Percentiles rank a stretch among this genome's conserved stretches.
Conservation (phyloP, 2,329 filamentous ascomycete species). For the Apiospora koreana region DNA sequence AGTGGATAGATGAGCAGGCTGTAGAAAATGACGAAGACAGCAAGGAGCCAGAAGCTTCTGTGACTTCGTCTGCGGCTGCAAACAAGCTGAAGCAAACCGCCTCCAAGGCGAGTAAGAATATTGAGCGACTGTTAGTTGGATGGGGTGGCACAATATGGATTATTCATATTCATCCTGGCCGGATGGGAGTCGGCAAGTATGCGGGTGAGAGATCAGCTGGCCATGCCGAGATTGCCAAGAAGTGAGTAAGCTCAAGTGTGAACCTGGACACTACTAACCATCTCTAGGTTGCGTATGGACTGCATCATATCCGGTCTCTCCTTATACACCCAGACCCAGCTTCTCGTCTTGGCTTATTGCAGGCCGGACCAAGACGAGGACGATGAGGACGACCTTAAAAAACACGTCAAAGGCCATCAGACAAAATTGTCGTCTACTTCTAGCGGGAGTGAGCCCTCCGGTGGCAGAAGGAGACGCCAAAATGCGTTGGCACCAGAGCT, state of each 20-base stretch:
- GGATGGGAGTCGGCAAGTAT: slow-evolving; percentile 65
- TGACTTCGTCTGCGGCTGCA: slow-evolving; percentile 44
- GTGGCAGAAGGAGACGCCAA: slow-evolving; percentile 69
- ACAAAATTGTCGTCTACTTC: slow-evolving; percentile 47
- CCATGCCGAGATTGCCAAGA: slow-evolving; percentile 86
- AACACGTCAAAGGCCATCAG: slow-evolving; percentile 37
- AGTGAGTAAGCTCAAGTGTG: slow-evolving; percentile 57
- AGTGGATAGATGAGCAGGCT: slow-evolving; percentile 87
- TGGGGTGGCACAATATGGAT: slow-evolving; percentile 98
- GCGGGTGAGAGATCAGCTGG: slow-evolving; percentile 72
- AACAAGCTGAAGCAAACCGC: slow-evolving; percentile 52
- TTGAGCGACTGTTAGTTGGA: slow-evolving; percentile 85
- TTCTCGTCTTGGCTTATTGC: slow-evolving; percentile 90
- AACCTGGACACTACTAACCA: slow-evolving; percentile 28
- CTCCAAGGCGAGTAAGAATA: slow-evolving; percentile 46
- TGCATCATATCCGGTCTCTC: slow-evolving; percentile 98
- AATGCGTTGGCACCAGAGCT: slow-evolving; percentile 87
- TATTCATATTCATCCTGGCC: slow-evolving; percentile 81
- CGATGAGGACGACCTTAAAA: slow-evolving; percentile 40
- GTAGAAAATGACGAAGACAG: slow-evolving; percentile 72
- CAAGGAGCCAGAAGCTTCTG: slow-evolving; percentile 33
- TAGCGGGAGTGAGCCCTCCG: slow-evolving; percentile 58
- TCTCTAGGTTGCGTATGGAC: slow-evolving; percentile 79
- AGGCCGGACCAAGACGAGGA: slow-evolving; percentile 71
- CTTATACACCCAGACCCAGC: slow-evolving; percentile 87